Conservation (phyloP, 202 grass and related monocot species). For the Panicum virgatum region DNA sequence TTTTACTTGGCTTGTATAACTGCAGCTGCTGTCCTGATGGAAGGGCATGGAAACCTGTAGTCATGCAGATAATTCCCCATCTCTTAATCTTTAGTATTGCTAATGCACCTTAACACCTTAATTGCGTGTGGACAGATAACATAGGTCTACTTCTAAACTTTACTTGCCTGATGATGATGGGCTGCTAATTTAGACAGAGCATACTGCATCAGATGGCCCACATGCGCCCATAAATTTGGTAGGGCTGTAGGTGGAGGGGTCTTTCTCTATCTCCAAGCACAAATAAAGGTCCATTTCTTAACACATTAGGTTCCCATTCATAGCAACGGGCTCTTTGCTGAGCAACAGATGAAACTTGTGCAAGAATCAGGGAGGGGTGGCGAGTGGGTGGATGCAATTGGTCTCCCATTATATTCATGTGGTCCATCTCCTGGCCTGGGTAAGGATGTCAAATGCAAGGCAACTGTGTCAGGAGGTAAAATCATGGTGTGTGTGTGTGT, state of each 20-base stretch:
- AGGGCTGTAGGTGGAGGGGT: constrained; percentile 18
- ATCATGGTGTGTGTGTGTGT: too few relatives aligned
- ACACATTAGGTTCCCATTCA: constrained; percentile 32
- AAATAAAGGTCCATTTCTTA: constrained; percentile 31
- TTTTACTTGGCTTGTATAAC: background rate
- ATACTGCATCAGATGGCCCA: constrained; percentile 30
- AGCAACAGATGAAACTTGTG: constrained; percentile 7
- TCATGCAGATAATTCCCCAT: background rate
- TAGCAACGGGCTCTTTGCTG: constrained; percentile 33
- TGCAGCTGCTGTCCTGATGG: background rate
- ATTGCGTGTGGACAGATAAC: background rate
- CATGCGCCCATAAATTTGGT: constrained; percentile 31
- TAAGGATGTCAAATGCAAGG: constrained; percentile 21
- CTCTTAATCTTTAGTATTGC: background rate
- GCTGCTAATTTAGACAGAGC: background rate
- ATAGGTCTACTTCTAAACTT: background rate
- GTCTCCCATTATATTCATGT: constrained; percentile 33
- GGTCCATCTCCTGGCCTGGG: constrained; percentile 20
- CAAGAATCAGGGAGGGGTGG: constrained; percentile 35
- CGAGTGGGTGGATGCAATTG: constrained; percentile 36
- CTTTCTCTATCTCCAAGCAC: constrained; percentile 29
- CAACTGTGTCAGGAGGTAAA: constrained; percentile 23
- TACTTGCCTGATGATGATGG: background rate
- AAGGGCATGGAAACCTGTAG: background rate
- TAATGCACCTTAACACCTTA: background rate